Base-by-base conservation (phyloP, 2,329 filamentous ascomycete genomes). In the Diaporthe citriasiana region DNA sequence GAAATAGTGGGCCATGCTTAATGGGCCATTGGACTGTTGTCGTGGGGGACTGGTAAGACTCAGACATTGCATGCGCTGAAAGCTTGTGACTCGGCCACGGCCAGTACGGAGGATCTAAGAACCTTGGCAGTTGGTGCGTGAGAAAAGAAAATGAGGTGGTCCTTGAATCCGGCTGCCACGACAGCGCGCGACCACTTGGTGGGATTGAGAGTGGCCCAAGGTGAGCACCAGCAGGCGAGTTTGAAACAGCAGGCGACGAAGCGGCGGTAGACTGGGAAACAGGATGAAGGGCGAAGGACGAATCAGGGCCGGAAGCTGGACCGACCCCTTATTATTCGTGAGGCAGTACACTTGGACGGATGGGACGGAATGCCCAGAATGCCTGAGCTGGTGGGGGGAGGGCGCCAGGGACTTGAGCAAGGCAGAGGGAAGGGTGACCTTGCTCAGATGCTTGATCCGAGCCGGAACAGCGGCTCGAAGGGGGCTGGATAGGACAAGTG, bases 11-110 rank as follows among this genome's bases (percentile, higher is more conserved):
- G 69, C 33, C 45, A 60, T 7, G 7, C 19, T 17, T 27, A 13
- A 25, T 38, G 56, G 17, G 25, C 63, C 25, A 33, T 45, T 63
- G 70, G 25, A 71, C 17, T n/a, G 63, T 25, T 53, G 30, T 53
- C 47, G 45, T 40, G n/a, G 45, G 45, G 63, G 42, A 56, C 22
- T 59, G 55, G 47, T 35, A 71, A 71, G 55, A 63, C 69, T 51
- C 56, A 63, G 59, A 42, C 56, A 71, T 33, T 71, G 56, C 70
- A 71, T 63, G 56, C 70, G 70, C 70, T 25, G 56, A n/a, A 55
- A 63, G 70, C 70, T 71, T 63, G 70, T 71, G 70, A 71, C 70
- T 50, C 22, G 33, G 57, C 42, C 33, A 30, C n/a, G n/a, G 55
- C 17, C 63, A 66, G 42, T 17, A 33, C 27, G 45, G 45, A 53